Evolutionary conservation across 2,329 filamentous ascomycete species (phyloP).

Genomic region (Cordyceps farinosa): DNA sequence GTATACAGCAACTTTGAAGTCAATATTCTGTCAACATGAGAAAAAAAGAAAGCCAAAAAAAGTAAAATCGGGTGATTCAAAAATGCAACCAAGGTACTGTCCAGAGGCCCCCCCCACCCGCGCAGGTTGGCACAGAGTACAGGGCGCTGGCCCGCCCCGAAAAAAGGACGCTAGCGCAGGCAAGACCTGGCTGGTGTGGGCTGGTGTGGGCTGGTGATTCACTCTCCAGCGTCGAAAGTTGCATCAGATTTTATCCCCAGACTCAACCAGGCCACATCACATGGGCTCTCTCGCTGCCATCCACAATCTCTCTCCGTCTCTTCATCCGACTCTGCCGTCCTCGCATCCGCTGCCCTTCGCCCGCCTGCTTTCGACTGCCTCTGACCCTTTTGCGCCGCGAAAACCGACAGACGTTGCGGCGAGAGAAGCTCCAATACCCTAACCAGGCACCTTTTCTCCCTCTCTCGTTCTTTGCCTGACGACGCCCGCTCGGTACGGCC

Average conservation of each 20-base stretch:
- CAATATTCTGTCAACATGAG: too few species aligned
- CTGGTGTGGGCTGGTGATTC: conserved; percentile 14
- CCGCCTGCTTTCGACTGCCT: neutral
- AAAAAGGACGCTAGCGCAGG: neutral
- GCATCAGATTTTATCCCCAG: conserved; percentile 18
- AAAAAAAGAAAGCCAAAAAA: too few species aligned
- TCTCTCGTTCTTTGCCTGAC: neutral
- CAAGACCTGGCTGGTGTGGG: neutral
- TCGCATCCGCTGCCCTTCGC: neutral
- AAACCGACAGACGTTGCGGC: neutral
- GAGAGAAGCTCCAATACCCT: neutral
- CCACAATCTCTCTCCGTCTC: conserved; percentile 13
- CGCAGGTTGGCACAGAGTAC: too few species aligned
- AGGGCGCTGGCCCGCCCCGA: neutral
- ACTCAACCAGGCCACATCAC: conserved; percentile 17
- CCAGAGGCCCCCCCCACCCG: too few species aligned
- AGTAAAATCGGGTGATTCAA: too few species aligned
- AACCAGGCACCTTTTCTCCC: neutral
- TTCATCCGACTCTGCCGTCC: neutral
- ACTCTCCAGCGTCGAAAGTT: conserved; percentile 9
- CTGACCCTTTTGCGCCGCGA: neutral
- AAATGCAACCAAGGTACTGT: neutral
- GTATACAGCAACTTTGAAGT: too few species aligned
- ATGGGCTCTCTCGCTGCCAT: conserved; percentile 13
- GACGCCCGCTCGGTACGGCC: neutral